Evolutionary conservation across 257 asterid genomes (phyloP), one percentile per base, ranked within the genome.

Genomic region (Solanum chilense): DNA sequence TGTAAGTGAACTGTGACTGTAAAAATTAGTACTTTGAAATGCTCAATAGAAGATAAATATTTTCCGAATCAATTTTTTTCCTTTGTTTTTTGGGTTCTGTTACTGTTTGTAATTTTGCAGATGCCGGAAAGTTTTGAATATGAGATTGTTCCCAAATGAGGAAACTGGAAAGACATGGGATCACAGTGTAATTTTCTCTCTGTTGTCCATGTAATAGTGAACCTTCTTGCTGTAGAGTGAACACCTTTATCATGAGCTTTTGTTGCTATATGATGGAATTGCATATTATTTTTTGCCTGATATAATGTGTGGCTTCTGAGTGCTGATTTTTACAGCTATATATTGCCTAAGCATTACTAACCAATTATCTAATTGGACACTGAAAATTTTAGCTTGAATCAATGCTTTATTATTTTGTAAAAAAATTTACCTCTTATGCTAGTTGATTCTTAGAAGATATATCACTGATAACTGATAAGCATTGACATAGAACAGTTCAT

Each of bases 101-200:
- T 69, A 8, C 5, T 74, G 7, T 27, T 42, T 66, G 33, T 81
- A 37, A 25, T 52, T 86, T 49, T 87, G 93, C 97, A 96, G 99
- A 93, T 96, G 99, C 78, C 94, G 96, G 88, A 96, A 95, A 92
- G 99, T 95, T 91, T 90, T 96, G 95, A 96, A 94, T 74, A 96
- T 95, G 98, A 92, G 99, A 87, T 86, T 96, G 91, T 96, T 92
- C 86, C 92, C 94, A 42, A 93, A 93, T 88, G 97, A 93, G 85
- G 92, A 89, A 81, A 90, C 93, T 56, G 98, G 98, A 25, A 94
- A 92, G 86, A 90, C 88, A 47, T 96, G 98, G 98, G 99, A 95
- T 94, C 96, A 85, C 70, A 96, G 89, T 94, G 99, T 96, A 95
- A 87, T 91, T 45, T 85, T n/a, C 78, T 37, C 69, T 41, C 58